These are phyloP conservation scores for Petunia secreta DNA, from an alignment of 257 asterid genomes.

Conservation along the genomic window DNA sequence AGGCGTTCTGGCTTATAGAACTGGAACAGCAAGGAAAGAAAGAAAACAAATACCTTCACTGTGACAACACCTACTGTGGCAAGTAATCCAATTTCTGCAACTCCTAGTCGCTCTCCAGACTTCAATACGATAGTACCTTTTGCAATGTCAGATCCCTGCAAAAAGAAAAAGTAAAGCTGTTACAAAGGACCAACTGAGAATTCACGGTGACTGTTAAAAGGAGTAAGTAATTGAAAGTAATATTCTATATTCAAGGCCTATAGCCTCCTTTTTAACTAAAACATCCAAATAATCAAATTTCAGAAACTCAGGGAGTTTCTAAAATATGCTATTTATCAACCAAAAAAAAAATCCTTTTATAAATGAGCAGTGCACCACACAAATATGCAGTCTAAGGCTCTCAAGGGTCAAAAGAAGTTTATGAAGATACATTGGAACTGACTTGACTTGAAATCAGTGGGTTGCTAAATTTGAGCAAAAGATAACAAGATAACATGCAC, in stretches of 20 bases:
- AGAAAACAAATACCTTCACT: constrained; percentile 62
- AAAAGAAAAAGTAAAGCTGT: constrained; percentile 13
- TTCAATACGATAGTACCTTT: constrained; percentile 77
- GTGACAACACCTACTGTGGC: constrained; percentile 75
- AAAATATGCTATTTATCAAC: not conserved
- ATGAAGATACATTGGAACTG: constrained; percentile 3
- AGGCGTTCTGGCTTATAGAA: not conserved
- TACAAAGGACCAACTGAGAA: not conserved
- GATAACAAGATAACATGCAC: not conserved
- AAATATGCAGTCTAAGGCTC: not conserved
- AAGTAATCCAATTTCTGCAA: constrained; percentile 91
- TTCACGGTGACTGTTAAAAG: not conserved
- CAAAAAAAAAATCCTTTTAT: not conserved
- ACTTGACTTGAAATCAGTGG: not conserved
- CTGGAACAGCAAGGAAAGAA: not conserved
- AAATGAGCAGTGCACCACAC: not conserved
- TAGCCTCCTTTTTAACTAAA: not conserved
- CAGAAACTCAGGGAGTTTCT: not conserved
- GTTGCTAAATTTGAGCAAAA: not conserved
- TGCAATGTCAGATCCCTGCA: constrained; percentile 83
- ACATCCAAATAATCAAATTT: not conserved
- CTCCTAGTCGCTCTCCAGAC: constrained; percentile 79
- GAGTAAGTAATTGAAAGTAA: constrained; percentile 4
- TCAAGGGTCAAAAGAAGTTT: not conserved
- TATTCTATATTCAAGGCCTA: constrained; percentile 5